These are phyloP conservation scores for Prunus campanulata DNA, from an alignment of 306 rosid genomes.

Conservation along the genomic window DNA sequence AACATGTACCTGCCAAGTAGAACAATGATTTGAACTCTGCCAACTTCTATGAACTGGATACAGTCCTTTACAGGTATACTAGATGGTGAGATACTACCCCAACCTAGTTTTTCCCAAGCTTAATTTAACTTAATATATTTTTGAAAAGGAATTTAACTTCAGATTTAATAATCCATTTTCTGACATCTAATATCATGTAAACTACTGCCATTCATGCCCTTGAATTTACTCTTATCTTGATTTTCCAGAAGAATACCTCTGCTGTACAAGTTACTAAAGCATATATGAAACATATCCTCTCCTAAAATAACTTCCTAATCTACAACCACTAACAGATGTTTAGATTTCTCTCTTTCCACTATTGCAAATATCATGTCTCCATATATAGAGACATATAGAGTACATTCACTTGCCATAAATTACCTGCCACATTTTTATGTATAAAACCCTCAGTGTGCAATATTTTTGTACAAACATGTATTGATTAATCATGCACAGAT, in stretches of 20 bases:
- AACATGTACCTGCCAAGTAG: background rate
- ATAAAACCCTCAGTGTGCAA: background rate
- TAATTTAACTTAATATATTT: background rate
- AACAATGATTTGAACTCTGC: background rate
- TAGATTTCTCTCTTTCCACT: background rate
- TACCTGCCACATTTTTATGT: background rate
- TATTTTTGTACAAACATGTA: background rate
- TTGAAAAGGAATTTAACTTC: background rate
- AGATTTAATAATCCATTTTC: background rate
- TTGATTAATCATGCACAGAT: background rate
- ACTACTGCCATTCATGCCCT: background rate
- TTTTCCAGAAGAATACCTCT: background rate
- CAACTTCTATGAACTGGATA: background rate
- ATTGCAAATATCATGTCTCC: background rate
- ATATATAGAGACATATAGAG: background rate
- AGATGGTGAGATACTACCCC: background rate
- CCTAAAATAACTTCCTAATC: background rate
- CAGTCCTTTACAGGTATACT: background rate
- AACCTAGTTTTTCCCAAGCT: background rate
- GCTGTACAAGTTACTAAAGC: background rate
- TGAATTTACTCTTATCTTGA: background rate
- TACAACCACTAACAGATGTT: background rate
- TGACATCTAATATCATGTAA: background rate
- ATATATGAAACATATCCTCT: background rate
- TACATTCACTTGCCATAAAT: background rate